Evolutionary conservation across 805 yeast genomes (phyloP).

Genomic region (Wickerhamiella allomyrinae): DNA sequence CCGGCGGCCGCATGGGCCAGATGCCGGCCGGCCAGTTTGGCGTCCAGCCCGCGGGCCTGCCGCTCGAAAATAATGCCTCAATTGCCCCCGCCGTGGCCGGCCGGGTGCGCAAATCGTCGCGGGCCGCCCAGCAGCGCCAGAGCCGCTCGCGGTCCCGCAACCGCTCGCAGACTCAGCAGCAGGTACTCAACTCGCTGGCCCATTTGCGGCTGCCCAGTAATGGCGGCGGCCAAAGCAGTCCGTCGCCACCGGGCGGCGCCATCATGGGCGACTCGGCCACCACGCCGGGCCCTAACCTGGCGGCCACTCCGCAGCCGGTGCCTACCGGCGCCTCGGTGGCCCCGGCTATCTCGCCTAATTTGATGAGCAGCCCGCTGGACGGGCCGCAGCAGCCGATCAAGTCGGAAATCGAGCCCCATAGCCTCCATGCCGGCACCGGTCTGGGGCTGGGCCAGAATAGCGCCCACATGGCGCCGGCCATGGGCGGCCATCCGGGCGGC

Average conservation of each 20-base stretch:
- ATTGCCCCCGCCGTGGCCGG: constrained; percentile 1
- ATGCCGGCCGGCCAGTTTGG: not conserved
- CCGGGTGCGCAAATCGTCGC: constrained; percentile 6
- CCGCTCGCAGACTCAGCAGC: constrained; percentile 8
- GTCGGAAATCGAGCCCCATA: not conserved
- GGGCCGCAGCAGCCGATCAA: not conserved
- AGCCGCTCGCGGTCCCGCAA: constrained; percentile 9
- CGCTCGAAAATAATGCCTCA: not conserved
- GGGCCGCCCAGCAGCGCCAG: constrained; percentile 4
- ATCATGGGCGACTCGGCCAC: not conserved
- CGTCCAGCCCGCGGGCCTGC: not conserved
- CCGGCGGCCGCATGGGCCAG: not conserved
- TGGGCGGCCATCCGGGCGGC: not conserved
- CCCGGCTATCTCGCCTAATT: not conserved
- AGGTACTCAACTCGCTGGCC: constrained; percentile 3
- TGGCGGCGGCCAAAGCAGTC: not conserved
- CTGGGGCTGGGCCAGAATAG: not conserved
- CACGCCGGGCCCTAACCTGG: not conserved
- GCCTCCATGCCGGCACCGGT: not conserved
- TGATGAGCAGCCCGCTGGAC: not conserved
- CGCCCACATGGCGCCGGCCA: not conserved
- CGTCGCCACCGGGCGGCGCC: not conserved
- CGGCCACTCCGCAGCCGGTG: too few relatives aligned
- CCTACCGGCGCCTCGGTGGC: not conserved
- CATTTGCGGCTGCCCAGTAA: not conserved